phyloP scores from a whole-genome alignment of 1,139 yeast genomes.

The Taphrina wiesneri region DNA sequence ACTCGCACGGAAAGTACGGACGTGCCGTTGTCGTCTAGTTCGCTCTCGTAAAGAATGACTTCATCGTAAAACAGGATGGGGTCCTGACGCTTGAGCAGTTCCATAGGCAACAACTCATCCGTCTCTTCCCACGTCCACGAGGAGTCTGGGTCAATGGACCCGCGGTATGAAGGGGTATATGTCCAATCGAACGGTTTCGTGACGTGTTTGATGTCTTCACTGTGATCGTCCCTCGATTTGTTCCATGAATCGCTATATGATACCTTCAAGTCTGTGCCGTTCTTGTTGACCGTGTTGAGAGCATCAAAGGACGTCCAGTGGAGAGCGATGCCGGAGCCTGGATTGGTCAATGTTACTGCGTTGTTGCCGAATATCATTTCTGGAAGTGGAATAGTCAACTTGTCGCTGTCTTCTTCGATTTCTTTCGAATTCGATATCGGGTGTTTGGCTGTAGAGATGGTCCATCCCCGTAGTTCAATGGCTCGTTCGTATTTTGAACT shows the following conservation, averaged over 20 bases:
- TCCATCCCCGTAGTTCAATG: conserved; percentile 54
- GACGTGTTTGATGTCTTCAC: conserved; percentile 53
- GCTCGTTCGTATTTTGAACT: conserved; percentile 5
- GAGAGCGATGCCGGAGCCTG: conserved; percentile 51
- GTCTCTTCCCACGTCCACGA: conserved; percentile 38
- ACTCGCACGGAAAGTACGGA: conserved; percentile 74
- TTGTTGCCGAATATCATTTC: conserved; percentile 98
- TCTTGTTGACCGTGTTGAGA: conserved; percentile 61
- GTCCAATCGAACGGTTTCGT: conserved; percentile 96
- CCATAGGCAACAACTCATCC: conserved; percentile 59
- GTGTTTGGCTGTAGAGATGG: conserved; percentile 65
- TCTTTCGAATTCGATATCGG: conserved; percentile 78
- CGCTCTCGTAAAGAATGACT: conserved; percentile 86
- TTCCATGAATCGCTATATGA: conserved; percentile 71
- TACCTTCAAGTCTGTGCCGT: conserved; percentile 61
- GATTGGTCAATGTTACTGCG: conserved; percentile 56
- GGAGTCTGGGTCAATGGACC: conserved; percentile 49
- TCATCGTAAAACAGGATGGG: conserved; percentile 90
- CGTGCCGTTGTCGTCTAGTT: conserved; percentile 93
- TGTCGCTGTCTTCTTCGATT: conserved; percentile 65
- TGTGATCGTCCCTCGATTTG: conserved; percentile 43
- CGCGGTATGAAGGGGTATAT: conserved; percentile 76
- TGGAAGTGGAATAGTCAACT: conserved; percentile 78
- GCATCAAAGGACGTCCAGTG: conserved; percentile 81
- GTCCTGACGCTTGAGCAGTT: conserved; percentile 68